phyloP scores from a whole-genome alignment of 2,329 filamentous ascomycete species.

The Fonsecaea pedrosoi region DNA sequence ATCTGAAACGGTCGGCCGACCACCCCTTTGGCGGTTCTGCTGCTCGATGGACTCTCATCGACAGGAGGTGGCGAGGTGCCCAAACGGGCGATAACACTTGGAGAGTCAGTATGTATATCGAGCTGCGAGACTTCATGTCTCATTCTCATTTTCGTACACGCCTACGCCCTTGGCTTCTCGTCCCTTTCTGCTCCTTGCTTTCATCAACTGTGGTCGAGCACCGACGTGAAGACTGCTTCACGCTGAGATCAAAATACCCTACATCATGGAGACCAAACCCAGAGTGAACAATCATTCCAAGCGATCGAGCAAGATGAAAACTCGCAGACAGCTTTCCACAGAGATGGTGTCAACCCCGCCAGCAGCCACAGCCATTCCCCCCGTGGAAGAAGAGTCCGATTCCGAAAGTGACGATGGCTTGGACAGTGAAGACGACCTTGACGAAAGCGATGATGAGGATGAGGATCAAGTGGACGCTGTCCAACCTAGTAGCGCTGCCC shows the following conservation, averaged over 20 bases:
- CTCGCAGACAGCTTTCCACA: neutral
- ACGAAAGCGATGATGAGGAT: constrained; percentile 8
- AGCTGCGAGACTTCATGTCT: no score
- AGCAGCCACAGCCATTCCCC: neutral
- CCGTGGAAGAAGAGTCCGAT: constrained; percentile 5
- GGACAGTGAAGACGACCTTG: constrained; percentile 9
- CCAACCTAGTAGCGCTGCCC: neutral
- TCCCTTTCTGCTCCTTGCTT: no score
- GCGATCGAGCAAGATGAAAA: constrained; percentile 3
- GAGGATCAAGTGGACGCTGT: constrained; percentile 33
- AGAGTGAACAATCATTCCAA: constrained; percentile 10
- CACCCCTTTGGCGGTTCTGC: no score
- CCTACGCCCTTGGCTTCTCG: neutral
- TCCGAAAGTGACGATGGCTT: neutral
- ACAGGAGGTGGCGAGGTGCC: no score
- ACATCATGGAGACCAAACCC: neutral
- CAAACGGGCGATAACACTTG: no score
- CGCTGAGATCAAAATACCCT: no score
- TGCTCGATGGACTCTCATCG: no score
- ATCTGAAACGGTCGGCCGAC: no score
- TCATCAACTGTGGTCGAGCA: no score
- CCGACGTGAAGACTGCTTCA: no score
- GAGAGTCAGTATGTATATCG: no score
- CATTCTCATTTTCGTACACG: no score
- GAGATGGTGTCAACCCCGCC: neutral